Percentiles rank a stretch among this genome's conserved stretches.
Evolutionary conservation across 805 yeast species (phyloP).

Genomic region (Spathaspora sp.): DNA sequence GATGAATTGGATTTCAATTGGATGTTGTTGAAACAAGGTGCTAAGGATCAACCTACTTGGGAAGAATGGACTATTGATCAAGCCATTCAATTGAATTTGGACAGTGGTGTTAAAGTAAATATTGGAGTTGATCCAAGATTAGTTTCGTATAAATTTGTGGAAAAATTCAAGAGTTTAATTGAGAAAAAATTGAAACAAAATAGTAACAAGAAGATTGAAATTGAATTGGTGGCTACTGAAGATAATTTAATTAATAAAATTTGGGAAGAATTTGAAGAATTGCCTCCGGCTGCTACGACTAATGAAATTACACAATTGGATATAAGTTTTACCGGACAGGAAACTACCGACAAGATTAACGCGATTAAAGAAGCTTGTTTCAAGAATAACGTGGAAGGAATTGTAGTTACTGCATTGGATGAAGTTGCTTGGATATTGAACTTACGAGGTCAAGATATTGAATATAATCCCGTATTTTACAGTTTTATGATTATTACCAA

Average conservation of each 20-base stretch:
- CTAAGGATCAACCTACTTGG: constrained; percentile 50
- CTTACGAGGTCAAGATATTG: constrained; percentile 53
- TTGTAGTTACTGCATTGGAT: constrained; percentile 57
- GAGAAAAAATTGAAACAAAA: constrained; percentile 18
- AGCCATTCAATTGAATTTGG: constrained; percentile 47
- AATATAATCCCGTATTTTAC: constrained; percentile 53
- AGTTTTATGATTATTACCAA: constrained; percentile 34
- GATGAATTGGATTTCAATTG: constrained; percentile 61
- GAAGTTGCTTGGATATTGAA: constrained; percentile 84
- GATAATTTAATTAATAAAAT: constrained; percentile 71
- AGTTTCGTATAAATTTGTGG: constrained; percentile 30
- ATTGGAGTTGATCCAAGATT: constrained; percentile 52
- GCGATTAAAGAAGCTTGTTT: constrained; percentile 33
- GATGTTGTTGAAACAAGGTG: constrained; percentile 52
- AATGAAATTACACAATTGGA: constrained; percentile 50
- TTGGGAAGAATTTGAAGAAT: constrained; percentile 65
- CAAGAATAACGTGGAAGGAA: constrained; percentile 27
- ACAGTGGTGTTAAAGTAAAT: constrained; percentile 35
- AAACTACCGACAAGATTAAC: constrained; percentile 52
- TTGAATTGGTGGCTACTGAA: constrained; percentile 42
- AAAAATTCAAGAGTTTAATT: constrained; percentile 29
- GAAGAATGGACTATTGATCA: constrained; percentile 54
- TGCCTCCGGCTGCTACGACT: constrained; percentile 51
- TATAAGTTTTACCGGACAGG: constrained; percentile 61
- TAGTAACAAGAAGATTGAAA: constrained; percentile 26